Percentiles rank a stretch among this genome's conserved stretches.
These are phyloP conservation scores for Umbilicaria muhlenbergii DNA, from an alignment of 495 filamentous ascomycete species.

Conservation along the genomic window DNA sequence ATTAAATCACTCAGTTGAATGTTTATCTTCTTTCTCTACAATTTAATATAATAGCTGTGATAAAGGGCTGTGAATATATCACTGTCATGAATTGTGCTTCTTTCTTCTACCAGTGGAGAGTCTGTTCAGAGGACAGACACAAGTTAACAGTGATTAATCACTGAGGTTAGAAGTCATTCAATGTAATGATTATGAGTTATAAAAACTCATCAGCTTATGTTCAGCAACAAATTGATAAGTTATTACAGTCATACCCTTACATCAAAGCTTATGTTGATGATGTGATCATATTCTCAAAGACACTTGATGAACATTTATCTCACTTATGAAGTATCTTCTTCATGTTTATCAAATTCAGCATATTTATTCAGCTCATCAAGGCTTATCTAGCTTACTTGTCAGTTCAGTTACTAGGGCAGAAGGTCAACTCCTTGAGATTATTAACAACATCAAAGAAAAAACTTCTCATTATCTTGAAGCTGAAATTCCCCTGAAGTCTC, in stretches of 20 bases:
- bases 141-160: not conserved
- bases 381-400: not conserved
- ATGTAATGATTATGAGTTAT: not conserved
- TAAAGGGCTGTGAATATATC: slow-evolving; percentile 3
- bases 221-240: not conserved
- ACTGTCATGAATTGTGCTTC: not conserved
- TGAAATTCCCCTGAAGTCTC: too few species aligned
- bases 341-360: not conserved
- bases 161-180: not conserved
- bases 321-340: too few species aligned
- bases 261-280: slow-evolving; percentile 1
- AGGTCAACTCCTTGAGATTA: not conserved
- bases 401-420: not conserved
- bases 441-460: not conserved
- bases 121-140: not conserved
- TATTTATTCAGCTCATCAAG: not conserved
- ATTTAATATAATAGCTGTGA: not conserved
- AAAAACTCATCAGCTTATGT: not conserved
- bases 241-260: not conserved
- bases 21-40: slow-evolving; percentile 1
- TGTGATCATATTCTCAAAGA: slow-evolving; percentile 1
- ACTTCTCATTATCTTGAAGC: too few species aligned
- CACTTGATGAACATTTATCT: not conserved
- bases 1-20: not conserved
- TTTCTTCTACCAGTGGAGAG: slow-evolving; percentile 5